phyloP scores from a whole-genome alignment of 305 asterid species.

The Fraxinus platypoda region DNA sequence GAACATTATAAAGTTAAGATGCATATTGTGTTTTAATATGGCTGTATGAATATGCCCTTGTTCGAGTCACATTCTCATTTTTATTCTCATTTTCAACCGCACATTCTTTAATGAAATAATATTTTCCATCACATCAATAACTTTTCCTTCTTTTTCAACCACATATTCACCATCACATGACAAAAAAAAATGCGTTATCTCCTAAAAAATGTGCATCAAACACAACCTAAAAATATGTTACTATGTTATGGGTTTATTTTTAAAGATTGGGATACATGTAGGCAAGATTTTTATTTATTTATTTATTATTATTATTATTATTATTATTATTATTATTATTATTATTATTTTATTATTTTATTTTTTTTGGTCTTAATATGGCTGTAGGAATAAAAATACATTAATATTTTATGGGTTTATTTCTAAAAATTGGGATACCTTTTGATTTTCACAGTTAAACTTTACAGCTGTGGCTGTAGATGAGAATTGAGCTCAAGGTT shows the following conservation, averaged over 20 bases:
- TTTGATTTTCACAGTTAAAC: neutral
- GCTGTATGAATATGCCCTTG: neutral
- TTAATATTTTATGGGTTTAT: neutral
- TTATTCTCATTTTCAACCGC: too few relatives aligned
- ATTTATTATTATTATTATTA: too few relatives aligned
- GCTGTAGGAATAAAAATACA: neutral
- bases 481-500: neutral
- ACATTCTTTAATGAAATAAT: too few relatives aligned
- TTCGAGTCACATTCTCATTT: too few relatives aligned
- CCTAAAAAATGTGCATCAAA: too few relatives aligned
- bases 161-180: too few relatives aligned
- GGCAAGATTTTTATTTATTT: neutral
- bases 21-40: neutral
- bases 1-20: neutral
- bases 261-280: neutral
- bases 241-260: neutral
- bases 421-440: neutral
- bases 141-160: too few relatives aligned
- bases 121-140: too few relatives aligned
- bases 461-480: neutral
- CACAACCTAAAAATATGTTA: neutral
- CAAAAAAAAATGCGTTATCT: too few relatives aligned
- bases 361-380: neutral
- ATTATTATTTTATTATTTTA: too few relatives aligned
- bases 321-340: too few relatives aligned